A percentile compares a stretch with the other conserved stretches of the same genome.
Conservation (phyloP, 345 rosid species). For the Aquilaria malaccensis region DNA sequence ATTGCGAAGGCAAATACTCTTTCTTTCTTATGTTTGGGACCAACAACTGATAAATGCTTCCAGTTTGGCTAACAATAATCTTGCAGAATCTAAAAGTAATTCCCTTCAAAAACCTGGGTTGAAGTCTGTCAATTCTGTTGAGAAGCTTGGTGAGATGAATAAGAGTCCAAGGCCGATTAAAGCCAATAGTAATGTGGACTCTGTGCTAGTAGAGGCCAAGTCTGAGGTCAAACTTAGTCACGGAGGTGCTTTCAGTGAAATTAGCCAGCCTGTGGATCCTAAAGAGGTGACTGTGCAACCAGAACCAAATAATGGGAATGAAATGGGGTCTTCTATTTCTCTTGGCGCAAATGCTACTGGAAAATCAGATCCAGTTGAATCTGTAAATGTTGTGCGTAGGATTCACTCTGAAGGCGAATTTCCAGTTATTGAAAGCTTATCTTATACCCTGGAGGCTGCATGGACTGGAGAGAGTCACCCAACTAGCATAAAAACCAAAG, state of each 20-base stretch:
- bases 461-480: constrained; percentile 58
- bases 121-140: constrained; percentile 34
- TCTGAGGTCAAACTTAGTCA: constrained; percentile 26
- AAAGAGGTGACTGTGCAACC: constrained; percentile 25
- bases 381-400: constrained; percentile 35
- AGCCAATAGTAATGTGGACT: constrained; percentile 33
- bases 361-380: constrained; percentile 29
- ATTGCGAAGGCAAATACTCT: constrained; percentile 66
- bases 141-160: constrained; percentile 45
- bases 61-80: constrained; percentile 34
- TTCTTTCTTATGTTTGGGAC: constrained; percentile 82
- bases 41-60: constrained; percentile 59
- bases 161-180: constrained; percentile 25
- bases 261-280: constrained; percentile 18
- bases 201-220: constrained; percentile 29
- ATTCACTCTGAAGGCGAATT: constrained; percentile 46
- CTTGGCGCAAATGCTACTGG: constrained; percentile 24
- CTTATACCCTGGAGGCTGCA: constrained; percentile 75
- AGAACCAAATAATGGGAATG: constrained; percentile 26
- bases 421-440: constrained; percentile 34
- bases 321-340: constrained; percentile 25
- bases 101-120: constrained; percentile 27
- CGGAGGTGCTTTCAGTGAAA: constrained; percentile 17
- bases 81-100: constrained; percentile 29
- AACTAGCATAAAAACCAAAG: constrained; percentile 23